Conservation (phyloP, 2,329 filamentous ascomycete genomes). For the Cordyceps militaris region DNA sequence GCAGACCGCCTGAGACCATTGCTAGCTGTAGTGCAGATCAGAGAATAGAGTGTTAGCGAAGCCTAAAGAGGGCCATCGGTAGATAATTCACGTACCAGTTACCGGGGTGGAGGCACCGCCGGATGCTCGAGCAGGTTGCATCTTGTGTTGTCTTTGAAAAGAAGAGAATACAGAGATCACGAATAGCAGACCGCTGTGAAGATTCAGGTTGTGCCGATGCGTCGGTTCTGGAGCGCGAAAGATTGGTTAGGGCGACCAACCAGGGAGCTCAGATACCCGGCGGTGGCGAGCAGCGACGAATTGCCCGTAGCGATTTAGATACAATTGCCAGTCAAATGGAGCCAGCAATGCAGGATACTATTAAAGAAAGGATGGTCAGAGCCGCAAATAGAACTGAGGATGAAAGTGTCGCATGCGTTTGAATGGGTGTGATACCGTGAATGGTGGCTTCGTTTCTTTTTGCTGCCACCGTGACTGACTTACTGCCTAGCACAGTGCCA, state of each 20-base stretch:
- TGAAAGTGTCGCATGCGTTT: not conserved
- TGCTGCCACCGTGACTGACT: slow-evolving; percentile 16
- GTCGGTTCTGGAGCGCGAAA: not conserved
- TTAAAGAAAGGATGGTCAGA: not conserved
- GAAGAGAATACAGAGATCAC: not conserved
- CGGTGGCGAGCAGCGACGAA: not conserved
- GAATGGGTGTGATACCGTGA: too few relatives aligned
- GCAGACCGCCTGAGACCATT: not conserved
- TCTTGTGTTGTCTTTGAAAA: not conserved
- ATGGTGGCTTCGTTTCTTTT: slow-evolving; percentile 22
- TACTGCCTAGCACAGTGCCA: slow-evolving; percentile 26
- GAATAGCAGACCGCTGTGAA: not conserved
- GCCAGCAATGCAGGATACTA: not conserved
- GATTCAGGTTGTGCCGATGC: not conserved
- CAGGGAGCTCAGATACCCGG: not conserved
- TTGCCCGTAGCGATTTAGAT: too few relatives aligned
- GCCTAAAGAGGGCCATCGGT: not conserved
- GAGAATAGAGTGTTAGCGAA: not conserved
- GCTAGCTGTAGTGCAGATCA: not conserved
- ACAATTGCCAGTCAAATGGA: not conserved
- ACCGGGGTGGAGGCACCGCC: not conserved
- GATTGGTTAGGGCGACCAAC: not conserved
- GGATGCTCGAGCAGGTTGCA: not conserved
- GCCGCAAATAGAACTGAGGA: not conserved
- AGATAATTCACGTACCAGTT: not conserved